Base-by-base conservation (phyloP, 208 protist species). In the Leishmania lainsoni region DNA sequence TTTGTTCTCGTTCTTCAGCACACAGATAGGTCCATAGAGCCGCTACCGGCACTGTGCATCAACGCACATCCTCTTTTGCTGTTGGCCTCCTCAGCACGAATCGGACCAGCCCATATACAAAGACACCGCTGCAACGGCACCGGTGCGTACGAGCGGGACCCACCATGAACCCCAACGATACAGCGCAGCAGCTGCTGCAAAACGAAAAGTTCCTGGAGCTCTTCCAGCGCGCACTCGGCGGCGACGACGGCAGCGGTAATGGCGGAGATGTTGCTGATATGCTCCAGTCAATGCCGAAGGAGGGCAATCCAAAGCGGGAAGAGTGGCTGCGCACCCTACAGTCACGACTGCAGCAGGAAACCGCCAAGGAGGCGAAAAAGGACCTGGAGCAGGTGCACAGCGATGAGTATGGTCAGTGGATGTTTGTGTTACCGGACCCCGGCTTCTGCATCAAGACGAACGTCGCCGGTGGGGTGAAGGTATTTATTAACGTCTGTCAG, bases 401-500 rank as follows among this genome's bases (percentile, higher is more conserved):
- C 58, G 94, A 98, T 79, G 92, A 97, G 75, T 83, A 97, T 65
- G 95, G 95, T 39, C 89, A 96, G 85, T 97, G 95, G 93, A 95
- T 95, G 91, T 97, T 91, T 76, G 86, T 97, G 26, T 56, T 97
- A 16, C 95, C 94, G 1, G 79, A 89, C 29, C 92, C 94, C 5
- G 93, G 92, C 17, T 97, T 97, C 81, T 96, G 94, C 80, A 90
- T 98, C 63, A 98, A 97, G 81, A 96, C 92, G 70, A 86, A 72
- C 49, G 83, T 88, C 5, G 73, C 79, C 4, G 91, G 92, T 32
- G 93, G 91, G 0, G 77, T 81, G 22, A 97, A 98, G 84, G 86
- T 98, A 2, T 98, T 98, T 83, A 90, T 98, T 56, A 98, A 98
- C 87, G 85, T 98, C 2, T 96, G 92, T 84, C 87, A 95, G 72